phyloP scores from a whole-genome alignment of 768 basidiomycete species.

The Tephrocybe sp. region DNA sequence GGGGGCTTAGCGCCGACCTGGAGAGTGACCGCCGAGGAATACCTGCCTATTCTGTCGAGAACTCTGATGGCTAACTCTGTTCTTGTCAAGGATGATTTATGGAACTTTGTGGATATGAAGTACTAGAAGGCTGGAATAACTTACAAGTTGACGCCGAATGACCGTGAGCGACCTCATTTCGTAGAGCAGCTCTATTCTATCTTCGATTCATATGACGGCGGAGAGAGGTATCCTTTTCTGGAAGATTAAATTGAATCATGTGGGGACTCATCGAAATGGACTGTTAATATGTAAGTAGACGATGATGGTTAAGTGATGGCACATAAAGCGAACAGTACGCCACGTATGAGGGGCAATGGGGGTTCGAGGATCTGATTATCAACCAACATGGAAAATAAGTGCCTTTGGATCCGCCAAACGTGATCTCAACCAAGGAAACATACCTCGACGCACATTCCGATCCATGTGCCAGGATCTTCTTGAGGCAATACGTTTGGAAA shows the following conservation, averaged over 20 bases:
- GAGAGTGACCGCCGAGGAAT: neutral
- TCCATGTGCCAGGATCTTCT: too few species aligned
- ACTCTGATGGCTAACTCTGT: neutral
- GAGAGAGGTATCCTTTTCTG: neutral
- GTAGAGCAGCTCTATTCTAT: too few species aligned
- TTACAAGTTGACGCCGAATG: neutral
- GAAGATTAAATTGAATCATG: neutral
- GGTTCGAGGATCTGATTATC: neutral
- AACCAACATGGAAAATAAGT: too few species aligned
- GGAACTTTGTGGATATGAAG: neutral
- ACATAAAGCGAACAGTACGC: slow-evolving; percentile 3
- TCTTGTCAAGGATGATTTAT: neutral
- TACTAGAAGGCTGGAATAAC: neutral
- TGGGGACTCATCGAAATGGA: neutral
- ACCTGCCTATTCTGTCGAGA: neutral
- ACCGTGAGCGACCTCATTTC: neutral
- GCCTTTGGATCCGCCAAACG: too few species aligned
- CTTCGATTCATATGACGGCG: neutral
- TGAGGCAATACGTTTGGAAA: too few species aligned
- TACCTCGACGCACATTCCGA: too few species aligned
- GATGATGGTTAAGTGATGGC: neutral
- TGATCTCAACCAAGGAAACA: too few species aligned
- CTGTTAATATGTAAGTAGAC: too few species aligned
- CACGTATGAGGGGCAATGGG: too few species aligned
- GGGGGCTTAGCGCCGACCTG: neutral